Evolutionary conservation across 108 stramenopile genomes (phyloP).

Genomic region (Licmophora abbreviata): DNA sequence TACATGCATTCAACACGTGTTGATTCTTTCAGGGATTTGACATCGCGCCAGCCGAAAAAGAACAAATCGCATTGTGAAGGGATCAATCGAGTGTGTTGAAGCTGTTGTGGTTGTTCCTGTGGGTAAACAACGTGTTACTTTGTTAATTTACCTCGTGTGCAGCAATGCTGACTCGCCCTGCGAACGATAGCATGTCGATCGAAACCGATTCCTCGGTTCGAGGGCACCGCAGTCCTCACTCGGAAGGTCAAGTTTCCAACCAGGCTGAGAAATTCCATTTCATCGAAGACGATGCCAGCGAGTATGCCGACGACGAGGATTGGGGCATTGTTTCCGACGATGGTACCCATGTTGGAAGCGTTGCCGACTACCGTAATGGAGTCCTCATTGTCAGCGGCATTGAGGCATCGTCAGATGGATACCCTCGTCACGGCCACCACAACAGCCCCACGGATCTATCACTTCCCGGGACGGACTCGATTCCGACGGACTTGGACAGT

Average conservation of each 20-base stretch:
- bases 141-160: neutral
- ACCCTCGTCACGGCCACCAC: neutral
- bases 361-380: slow-evolving; percentile 7
- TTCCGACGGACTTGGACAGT: slow-evolving; percentile 24
- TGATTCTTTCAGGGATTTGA: no score
- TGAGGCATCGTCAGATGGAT: neutral
- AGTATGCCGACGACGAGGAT: neutral
- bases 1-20: no score
- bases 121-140: neutral
- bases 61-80: no score
- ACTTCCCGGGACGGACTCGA: slow-evolving; percentile 23
- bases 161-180: neutral
- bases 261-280: no score
- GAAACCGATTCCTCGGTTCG: neutral
- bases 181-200: neutral
- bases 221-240: neutral
- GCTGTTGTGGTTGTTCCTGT: no score
- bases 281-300: neutral
- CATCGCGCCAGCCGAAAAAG: no score
- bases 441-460: slow-evolving; percentile 15
- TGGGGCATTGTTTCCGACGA: slow-evolving; percentile 14
- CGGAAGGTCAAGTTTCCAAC: neutral
- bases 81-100: no score
- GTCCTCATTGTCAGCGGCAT: slow-evolving; percentile 19
- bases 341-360: slow-evolving; percentile 3